Evolutionary conservation across 2,329 filamentous ascomycete species (phyloP).

Genomic region (Cercospora brassicicola): DNA sequence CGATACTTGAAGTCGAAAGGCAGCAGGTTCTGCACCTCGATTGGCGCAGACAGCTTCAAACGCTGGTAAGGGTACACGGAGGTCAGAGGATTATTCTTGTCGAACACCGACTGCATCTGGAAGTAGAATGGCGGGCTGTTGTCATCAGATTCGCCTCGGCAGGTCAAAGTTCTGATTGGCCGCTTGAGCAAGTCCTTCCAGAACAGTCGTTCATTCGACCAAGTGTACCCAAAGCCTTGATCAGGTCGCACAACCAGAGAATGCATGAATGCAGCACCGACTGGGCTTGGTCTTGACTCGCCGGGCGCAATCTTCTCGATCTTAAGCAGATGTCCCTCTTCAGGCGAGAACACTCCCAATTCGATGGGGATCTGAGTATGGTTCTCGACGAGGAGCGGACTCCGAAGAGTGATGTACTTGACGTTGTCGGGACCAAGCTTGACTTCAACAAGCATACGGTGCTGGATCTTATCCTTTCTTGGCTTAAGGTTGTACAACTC

Average conservation of each 20-base stretch:
- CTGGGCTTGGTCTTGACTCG: slow-evolving; percentile 82
- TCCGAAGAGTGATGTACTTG: slow-evolving; percentile 95
- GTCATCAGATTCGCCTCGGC: slow-evolving; percentile 80
- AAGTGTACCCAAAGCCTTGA: slow-evolving; percentile 92
- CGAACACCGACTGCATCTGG: slow-evolving; percentile 84
- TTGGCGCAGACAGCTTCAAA: slow-evolving; percentile 83
- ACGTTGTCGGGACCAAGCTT: slow-evolving; percentile 90
- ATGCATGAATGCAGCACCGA: slow-evolving; percentile 89
- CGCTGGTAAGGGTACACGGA: slow-evolving; percentile 92
- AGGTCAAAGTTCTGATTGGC: slow-evolving; percentile 83
- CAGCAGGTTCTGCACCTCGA: slow-evolving; percentile 90
- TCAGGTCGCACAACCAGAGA: slow-evolving; percentile 85
- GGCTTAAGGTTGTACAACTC: slow-evolving; percentile 85
- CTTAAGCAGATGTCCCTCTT: slow-evolving; percentile 87
- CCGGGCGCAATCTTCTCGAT: slow-evolving; percentile 97
- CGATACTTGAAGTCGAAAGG: slow-evolving; percentile 99
- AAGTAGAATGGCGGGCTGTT: slow-evolving; percentile 85
- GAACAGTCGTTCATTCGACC: slow-evolving; percentile 85
- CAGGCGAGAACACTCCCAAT: slow-evolving; percentile 82
- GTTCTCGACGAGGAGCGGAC: slow-evolving; percentile 89
- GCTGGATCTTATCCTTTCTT: slow-evolving; percentile 78
- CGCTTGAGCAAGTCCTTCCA: slow-evolving; percentile 88
- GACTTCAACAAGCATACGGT: slow-evolving; percentile 89
- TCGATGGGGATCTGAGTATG: slow-evolving; percentile 96
- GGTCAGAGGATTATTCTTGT: slow-evolving; percentile 78